Conservation (phyloP, 2,329 filamentous ascomycete species). For the Epichloe baconii region DNA sequence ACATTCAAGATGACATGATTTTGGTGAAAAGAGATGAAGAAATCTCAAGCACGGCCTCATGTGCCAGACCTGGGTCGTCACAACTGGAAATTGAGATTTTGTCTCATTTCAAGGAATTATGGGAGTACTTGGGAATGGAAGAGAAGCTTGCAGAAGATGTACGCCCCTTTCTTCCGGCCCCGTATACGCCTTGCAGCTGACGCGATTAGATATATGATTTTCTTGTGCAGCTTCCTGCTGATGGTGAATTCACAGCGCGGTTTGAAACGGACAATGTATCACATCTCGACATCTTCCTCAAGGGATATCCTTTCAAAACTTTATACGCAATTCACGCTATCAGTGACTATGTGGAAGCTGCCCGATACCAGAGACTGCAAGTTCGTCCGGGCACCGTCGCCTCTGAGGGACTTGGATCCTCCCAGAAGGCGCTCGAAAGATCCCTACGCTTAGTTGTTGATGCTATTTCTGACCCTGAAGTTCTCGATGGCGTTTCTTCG, state of each 20-base stretch:
- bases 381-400: constrained; percentile 12
- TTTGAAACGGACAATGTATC: constrained; percentile 42
- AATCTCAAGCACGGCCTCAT: constrained; percentile 25
- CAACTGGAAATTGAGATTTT: constrained; percentile 68
- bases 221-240: constrained; percentile 54
- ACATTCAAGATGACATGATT: constrained; percentile 50
- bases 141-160: constrained; percentile 57
- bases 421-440: constrained; percentile 19
- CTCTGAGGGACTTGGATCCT: constrained; percentile 1
- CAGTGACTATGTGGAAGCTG: constrained; percentile 41
- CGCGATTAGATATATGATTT: constrained; percentile 51
- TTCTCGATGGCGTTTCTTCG: constrained; percentile 27
- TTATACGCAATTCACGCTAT: constrained; percentile 62
- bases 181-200: constrained; percentile 8
- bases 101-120: constrained; percentile 71
- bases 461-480: constrained; percentile 44
- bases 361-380: constrained; percentile 19
- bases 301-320: constrained; percentile 56
- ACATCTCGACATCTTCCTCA: constrained; percentile 52
- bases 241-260: constrained; percentile 45
- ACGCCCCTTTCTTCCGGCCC: constrained; percentile 11
- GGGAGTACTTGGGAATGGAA: constrained; percentile 64
- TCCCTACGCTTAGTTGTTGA: constrained; percentile 42
- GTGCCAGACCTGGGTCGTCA: constrained; percentile 38
- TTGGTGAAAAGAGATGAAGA: constrained; percentile 49